A percentile compares a stretch with the other conserved stretches of the same genome.
phyloP scores from a whole-genome alignment of 2,329 filamentous ascomycete genomes.

The Sarocladiaceae sp. region DNA sequence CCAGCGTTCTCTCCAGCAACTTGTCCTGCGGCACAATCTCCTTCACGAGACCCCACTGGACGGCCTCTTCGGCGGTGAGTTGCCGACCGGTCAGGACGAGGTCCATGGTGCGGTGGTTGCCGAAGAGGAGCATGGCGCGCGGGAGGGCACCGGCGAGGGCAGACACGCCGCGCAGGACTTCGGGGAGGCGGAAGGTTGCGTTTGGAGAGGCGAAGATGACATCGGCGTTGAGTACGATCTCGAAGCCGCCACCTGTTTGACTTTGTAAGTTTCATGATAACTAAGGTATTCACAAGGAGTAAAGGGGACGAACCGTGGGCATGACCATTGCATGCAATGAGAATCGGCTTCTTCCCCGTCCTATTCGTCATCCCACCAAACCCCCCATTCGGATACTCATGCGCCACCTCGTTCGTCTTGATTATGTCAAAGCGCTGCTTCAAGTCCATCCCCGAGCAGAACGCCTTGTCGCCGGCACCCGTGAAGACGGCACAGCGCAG shows the following conservation, averaged over 20 bases:
- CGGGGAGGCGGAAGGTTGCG: slow-evolving; percentile 50
- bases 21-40: slow-evolving; percentile 23
- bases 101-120: slow-evolving; percentile 27
- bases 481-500: slow-evolving; percentile 46
- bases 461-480: slow-evolving; percentile 41
- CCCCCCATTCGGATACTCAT: slow-evolving; percentile 25
- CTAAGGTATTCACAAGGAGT: slow-evolving; percentile 10
- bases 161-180: slow-evolving; percentile 51
- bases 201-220: slow-evolving; percentile 47
- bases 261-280: slow-evolving; percentile 5
- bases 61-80: slow-evolving; percentile 21
- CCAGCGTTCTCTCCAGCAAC: slow-evolving; percentile 21
- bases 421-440: slow-evolving; percentile 36
- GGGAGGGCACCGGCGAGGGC: slow-evolving; percentile 52
- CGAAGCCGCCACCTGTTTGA: slow-evolving; percentile 23
- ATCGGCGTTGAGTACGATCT: slow-evolving; percentile 40
- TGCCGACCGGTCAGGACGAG: slow-evolving; percentile 22
- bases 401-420: slow-evolving; percentile 21
- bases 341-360: slow-evolving; percentile 26
- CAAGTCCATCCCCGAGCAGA: slow-evolving; percentile 48
- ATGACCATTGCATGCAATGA: slow-evolving; percentile 24
- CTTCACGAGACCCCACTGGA: slow-evolving; percentile 23
- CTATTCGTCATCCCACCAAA: slow-evolving; percentile 28
- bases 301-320: slow-evolving; percentile 20
- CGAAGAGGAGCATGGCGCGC: slow-evolving; percentile 31